phyloP scores from a whole-genome alignment of 495 filamentous ascomycete genomes.

The Mytilinidion resinicola region DNA sequence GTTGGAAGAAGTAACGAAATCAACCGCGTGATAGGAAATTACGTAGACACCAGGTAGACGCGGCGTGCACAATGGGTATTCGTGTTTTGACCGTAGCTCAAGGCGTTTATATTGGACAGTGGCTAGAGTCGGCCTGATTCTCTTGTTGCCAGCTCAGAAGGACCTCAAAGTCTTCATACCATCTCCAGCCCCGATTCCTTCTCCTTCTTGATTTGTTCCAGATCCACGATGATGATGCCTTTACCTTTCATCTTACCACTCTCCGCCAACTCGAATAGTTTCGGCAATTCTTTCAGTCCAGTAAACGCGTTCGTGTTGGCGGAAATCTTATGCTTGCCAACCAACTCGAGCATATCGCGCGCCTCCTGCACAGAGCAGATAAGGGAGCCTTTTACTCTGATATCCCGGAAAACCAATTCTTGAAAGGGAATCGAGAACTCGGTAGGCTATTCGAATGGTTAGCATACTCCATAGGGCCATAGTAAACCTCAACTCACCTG shows the following conservation, averaged over 20 bases:
- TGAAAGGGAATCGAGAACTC: slow-evolving; percentile 46
- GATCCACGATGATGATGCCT: slow-evolving; percentile 47
- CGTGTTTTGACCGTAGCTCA: too few relatives aligned
- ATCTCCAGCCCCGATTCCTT: slow-evolving; percentile 10
- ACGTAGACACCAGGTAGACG: too few relatives aligned
- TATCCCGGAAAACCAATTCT: slow-evolving; percentile 51
- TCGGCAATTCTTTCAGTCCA: slow-evolving; percentile 47
- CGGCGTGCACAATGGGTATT: too few relatives aligned
- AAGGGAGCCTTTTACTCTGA: slow-evolving; percentile 45
- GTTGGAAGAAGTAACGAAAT: too few relatives aligned
- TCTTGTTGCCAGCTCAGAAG: too few relatives aligned
- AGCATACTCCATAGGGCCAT: too few relatives aligned
- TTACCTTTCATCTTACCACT: slow-evolving; percentile 50
- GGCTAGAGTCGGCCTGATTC: too few relatives aligned
- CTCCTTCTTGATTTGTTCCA: slow-evolving; percentile 15
- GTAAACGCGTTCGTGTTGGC: slow-evolving; percentile 48
- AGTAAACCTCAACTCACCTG: slow-evolving; percentile 33
- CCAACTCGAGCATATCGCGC: slow-evolving; percentile 44
- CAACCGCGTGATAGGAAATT: too few relatives aligned
- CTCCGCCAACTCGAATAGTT: slow-evolving; percentile 44
- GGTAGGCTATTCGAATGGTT: slow-evolving; percentile 28
- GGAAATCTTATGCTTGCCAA: slow-evolving; percentile 46
- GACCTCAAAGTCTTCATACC: neutral
- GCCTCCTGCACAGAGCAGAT: slow-evolving; percentile 44
- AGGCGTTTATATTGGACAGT: too few relatives aligned